phyloP scores from a whole-genome alignment of 176 grass and related monocot genomes.

The Musa troglodytarum region DNA sequence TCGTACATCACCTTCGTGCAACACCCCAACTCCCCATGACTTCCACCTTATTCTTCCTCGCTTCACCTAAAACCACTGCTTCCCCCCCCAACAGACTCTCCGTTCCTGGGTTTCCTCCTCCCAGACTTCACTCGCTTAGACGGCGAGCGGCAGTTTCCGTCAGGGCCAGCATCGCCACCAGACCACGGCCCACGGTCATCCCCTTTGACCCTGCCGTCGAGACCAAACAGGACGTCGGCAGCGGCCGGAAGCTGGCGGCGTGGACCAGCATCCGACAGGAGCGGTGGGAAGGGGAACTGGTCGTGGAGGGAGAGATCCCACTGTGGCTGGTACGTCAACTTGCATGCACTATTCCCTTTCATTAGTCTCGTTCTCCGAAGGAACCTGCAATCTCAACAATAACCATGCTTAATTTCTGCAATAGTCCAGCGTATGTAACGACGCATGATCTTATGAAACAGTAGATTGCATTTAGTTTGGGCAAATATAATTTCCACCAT shows the following conservation, averaged over 20 bases:
- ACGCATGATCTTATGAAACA: too few species aligned
- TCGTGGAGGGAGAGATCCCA: constrained; percentile 59
- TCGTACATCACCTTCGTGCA: background rate
- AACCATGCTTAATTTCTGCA: constrained; percentile 12
- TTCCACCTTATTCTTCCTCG: constrained; percentile 21
- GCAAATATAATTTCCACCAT: too few species aligned
- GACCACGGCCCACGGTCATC: background rate
- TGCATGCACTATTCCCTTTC: constrained; percentile 16
- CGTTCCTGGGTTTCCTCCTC: too few species aligned
- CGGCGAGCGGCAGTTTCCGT: background rate
- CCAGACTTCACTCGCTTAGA: background rate
- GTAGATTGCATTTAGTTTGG: too few species aligned
- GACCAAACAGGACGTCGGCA: background rate
- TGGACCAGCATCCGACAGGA: constrained; percentile 85
- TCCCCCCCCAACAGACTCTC: background rate
- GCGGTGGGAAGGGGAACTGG: constrained; percentile 73
- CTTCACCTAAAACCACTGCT: background rate
- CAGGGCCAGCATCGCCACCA: constrained; percentile 16
- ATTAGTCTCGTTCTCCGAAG: background rate
- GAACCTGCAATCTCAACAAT: background rate
- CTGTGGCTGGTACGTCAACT: constrained; percentile 67
- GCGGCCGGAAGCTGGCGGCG: constrained; percentile 44
- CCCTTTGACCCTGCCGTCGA: constrained; percentile 16
- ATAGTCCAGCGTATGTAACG: too few species aligned
- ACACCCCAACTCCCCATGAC: constrained; percentile 5